A percentile compares a stretch with the other conserved stretches of the same genome.
Evolutionary conservation across 129 eudicot genomes (phyloP).

Genomic region (Centella asiatica): DNA sequence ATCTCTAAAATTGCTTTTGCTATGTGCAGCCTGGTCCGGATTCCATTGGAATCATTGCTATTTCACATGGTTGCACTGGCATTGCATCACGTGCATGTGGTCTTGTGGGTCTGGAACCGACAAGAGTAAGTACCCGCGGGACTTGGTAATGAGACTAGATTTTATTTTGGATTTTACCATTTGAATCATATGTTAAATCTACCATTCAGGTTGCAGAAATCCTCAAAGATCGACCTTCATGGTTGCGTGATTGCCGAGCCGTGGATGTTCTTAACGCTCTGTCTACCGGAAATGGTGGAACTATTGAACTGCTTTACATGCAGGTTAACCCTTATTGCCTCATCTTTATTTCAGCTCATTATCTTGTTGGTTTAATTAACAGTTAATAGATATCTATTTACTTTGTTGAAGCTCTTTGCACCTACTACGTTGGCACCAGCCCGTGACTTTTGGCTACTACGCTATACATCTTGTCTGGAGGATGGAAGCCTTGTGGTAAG

Average conservation of each 20-base stretch:
- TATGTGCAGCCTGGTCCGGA: constrained; percentile 17
- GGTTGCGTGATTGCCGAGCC: constrained; percentile 63
- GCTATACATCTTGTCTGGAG: background rate
- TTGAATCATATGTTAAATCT: no score
- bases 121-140: constrained; percentile 36
- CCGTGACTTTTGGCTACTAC: constrained; percentile 61
- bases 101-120: constrained; percentile 19
- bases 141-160: background rate
- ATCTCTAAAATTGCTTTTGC: background rate
- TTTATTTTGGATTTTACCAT: background rate
- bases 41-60: constrained; percentile 10
- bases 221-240: constrained; percentile 62
- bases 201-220: constrained; percentile 34
- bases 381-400: background rate
- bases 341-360: background rate
- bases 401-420: constrained; percentile 43
- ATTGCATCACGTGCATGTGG: constrained; percentile 18
- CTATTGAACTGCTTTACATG: constrained; percentile 41
- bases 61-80: constrained; percentile 10
- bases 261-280: constrained; percentile 31
- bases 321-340: constrained; percentile 31
- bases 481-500: constrained; percentile 15
- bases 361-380: background rate
- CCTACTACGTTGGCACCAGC: constrained; percentile 87
- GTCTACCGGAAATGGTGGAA: constrained; percentile 52